These are phyloP conservation scores for Serendipita sp. DNA, from an alignment of 768 basidiomycete genomes.

Conservation along the genomic window DNA sequence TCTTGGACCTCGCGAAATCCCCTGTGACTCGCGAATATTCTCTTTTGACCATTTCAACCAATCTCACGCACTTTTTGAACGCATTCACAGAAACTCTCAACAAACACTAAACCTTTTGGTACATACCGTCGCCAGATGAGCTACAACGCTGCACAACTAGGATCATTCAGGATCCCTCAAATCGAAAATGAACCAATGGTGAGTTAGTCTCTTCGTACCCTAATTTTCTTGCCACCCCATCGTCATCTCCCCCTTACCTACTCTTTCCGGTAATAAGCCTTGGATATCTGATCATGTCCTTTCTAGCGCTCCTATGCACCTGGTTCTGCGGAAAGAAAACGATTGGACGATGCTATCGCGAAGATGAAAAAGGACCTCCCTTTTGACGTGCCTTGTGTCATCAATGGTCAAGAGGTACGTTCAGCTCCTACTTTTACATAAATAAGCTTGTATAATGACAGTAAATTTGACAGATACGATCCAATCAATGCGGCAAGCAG, in stretches of 20 bases:
- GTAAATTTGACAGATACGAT: conserved; percentile 41
- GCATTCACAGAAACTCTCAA: background rate
- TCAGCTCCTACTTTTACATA: background rate
- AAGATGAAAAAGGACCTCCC: conserved; percentile 74
- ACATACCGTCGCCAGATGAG: background rate
- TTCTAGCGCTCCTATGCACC: conserved; percentile 56
- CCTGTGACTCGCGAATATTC: too few species aligned
- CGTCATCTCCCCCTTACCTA: background rate
- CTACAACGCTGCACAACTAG: conserved; percentile 41
- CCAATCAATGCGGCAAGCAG: conserved; percentile 64
- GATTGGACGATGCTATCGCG: conserved; percentile 49
- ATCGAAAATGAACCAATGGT: conserved; percentile 94
- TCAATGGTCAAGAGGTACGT: conserved; percentile 74
- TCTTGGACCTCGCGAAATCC: too few species aligned
- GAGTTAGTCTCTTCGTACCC: conserved; percentile 12
- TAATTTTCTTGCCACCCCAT: background rate
- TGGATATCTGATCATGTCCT: background rate
- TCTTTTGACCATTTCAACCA: too few species aligned
- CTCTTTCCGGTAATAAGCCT: background rate
- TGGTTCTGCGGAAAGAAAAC: conserved; percentile 61
- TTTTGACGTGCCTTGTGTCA: conserved; percentile 83
- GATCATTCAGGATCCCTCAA: conserved; percentile 67
- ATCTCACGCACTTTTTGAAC: too few species aligned
- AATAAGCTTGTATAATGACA: background rate
- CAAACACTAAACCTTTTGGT: background rate